These are phyloP conservation scores for Coemansia sp. DNA, from an alignment of 192 early-diverging fungal species.

Conservation along the genomic window DNA sequence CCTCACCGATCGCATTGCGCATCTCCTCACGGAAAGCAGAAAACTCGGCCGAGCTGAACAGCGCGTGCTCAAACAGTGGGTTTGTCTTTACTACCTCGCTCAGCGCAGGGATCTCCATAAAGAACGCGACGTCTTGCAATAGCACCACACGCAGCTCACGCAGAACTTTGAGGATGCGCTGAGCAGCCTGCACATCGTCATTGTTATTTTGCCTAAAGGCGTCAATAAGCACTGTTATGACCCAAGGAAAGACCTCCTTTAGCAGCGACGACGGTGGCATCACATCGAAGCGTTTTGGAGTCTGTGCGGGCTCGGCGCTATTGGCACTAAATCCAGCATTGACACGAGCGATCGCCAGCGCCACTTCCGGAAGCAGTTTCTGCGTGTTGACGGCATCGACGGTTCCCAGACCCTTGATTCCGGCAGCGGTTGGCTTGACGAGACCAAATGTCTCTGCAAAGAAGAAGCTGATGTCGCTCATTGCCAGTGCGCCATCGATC, in stretches of 20 bases:
- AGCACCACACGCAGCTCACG: slow-evolving; percentile 46
- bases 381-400: slow-evolving; percentile 25
- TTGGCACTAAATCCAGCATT: slow-evolving; percentile 35
- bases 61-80: slow-evolving; percentile 23
- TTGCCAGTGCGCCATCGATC: slow-evolving; percentile 28
- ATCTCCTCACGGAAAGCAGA: slow-evolving; percentile 24
- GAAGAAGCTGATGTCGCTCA: slow-evolving; percentile 45
- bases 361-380: slow-evolving; percentile 25
- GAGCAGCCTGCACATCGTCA: slow-evolving; percentile 32
- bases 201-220: slow-evolving; percentile 37
- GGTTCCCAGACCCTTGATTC: slow-evolving; percentile 37
- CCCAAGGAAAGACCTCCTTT: slow-evolving; percentile 48
- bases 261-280: slow-evolving; percentile 33
- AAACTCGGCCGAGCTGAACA: slow-evolving; percentile 36
- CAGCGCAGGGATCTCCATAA: slow-evolving; percentile 43
- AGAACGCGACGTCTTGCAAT: slow-evolving; percentile 43
- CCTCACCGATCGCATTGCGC: slow-evolving; percentile 17
- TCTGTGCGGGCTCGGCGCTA: slow-evolving; percentile 1
- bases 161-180: slow-evolving; percentile 35
- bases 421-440: slow-evolving; percentile 24
- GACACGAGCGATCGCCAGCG: slow-evolving; percentile 19
- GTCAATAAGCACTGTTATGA: slow-evolving; percentile 30
- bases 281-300: slow-evolving; percentile 28
- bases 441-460: slow-evolving; percentile 41
- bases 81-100: slow-evolving; percentile 7